A percentile compares a stretch with the other conserved stretches of the same genome.
Evolutionary conservation across 257 asterid genomes (phyloP).

Genomic region (Solanum stenotomum): DNA sequence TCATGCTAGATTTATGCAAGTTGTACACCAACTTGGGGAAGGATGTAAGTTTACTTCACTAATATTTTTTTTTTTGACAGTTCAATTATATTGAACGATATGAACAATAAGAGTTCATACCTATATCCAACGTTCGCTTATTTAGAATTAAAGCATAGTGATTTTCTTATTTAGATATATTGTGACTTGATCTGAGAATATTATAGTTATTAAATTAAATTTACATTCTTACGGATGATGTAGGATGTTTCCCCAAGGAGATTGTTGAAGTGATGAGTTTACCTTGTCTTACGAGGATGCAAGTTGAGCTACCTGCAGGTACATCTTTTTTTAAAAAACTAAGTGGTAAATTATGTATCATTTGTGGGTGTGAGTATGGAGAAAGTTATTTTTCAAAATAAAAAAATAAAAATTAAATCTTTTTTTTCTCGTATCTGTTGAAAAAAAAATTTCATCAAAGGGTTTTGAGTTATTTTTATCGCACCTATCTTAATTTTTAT

Average conservation of each 20-base stretch:
- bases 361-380: background rate
- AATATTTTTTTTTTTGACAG: background rate
- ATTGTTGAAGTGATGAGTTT: no score
- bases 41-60: background rate
- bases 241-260: no score
- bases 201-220: no score
- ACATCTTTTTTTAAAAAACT: background rate
- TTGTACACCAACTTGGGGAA: no score
- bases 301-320: constrained; percentile 26
- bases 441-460: no score
- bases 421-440: background rate
- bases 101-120: background rate
- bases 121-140: background rate
- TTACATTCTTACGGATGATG: no score
- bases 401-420: no score
- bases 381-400: background rate
- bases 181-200: background rate
- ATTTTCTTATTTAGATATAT: background rate
- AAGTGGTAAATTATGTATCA: background rate
- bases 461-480: background rate
- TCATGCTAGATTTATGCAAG: no score
- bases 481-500: background rate
- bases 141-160: background rate
- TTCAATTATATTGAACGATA: background rate
- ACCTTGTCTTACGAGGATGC: constrained; percentile 8